phyloP scores from a whole-genome alignment of 441 rosid species.

The Erysimum pusillum region DNA sequence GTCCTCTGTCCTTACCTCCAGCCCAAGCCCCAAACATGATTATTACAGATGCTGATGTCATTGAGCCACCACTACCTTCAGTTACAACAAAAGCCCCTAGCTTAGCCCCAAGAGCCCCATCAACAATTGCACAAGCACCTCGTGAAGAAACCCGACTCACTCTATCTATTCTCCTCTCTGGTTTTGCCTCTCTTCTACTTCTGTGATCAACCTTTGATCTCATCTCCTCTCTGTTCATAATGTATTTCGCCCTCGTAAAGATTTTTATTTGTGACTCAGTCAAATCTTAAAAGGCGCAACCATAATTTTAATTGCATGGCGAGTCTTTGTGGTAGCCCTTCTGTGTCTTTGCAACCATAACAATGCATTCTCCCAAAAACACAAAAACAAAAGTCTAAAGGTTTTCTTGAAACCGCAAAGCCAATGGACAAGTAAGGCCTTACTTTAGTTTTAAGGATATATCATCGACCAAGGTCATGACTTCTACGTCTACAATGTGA shows the following conservation, averaged over 20 bases:
- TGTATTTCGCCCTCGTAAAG: neutral
- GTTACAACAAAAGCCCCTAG: neutral
- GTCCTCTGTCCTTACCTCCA: constrained; percentile 49
- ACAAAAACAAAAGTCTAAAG: no score
- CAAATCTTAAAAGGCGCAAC: no score
- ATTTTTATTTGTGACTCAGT: neutral
- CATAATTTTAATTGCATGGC: no score
- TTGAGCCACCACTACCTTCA: constrained; percentile 68
- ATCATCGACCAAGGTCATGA: no score
- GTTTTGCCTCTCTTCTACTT: neutral
- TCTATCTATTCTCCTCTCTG: neutral
- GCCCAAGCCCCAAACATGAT: constrained; percentile 67
- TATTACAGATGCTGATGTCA: constrained; percentile 56
- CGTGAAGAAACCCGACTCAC: neutral
- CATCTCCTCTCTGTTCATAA: constrained; percentile 7
- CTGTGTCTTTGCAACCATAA: no score
- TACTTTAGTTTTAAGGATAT: no score
- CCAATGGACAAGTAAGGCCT: no score
- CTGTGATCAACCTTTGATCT: neutral
- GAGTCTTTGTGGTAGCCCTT: no score
- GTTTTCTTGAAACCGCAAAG: no score
- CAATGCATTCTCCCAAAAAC: no score
- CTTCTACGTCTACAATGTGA: no score
- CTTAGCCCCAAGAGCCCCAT: neutral
- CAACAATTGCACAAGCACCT: neutral